Evolutionary conservation across 2,329 filamentous ascomycete species (phyloP), one percentile per base, ranked within the genome.

Genomic region (Emericellopsis atlantica): DNA sequence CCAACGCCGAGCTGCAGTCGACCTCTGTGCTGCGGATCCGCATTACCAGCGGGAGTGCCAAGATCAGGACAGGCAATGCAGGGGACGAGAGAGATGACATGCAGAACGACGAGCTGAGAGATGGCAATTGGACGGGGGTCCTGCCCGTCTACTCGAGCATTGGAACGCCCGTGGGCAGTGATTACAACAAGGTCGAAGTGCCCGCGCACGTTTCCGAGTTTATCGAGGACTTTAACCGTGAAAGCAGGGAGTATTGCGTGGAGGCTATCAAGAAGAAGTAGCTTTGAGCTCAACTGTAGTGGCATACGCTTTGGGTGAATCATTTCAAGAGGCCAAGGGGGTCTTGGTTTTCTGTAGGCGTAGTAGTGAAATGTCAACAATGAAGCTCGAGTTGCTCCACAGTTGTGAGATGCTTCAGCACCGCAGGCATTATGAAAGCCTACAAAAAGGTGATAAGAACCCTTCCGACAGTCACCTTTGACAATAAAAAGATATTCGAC

Each of bases 41-140:
- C 37, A 74, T 93, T 44, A 67, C 72, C 14, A 76, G 75, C 39
- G 87, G 83, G 5, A 88, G 81, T 52, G 84, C 79, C 23, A 94
- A 94, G 69, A 66, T 84, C 34, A 69, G 84, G 7, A 66, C 70
- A 21, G 84, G 84, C 0, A 67, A 67, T 32, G 79, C 84, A 2
- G 68, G 48, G 64, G 74, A 78, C 40, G 70, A 74, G 12, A 62
- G 53, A 43, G 57, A 53, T 12, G 74, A 79, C 45, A 40, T 65
- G 45, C 61, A 64, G 42, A 58, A 76, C 44, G 55, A 55, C 11
- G 59, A 54, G 12, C 43, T 71, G 6, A 49, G 59, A n/a, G 54
- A 51, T 3, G 50, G 55, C 8, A 63, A 70, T 21, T 79, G 75
- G 74, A 70, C 69, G 1, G 75, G 74, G 3, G 71, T 76, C 2